Evolutionary conservation across 2,329 filamentous ascomycete genomes (phyloP).

Genomic region (Penicillium italicum): DNA sequence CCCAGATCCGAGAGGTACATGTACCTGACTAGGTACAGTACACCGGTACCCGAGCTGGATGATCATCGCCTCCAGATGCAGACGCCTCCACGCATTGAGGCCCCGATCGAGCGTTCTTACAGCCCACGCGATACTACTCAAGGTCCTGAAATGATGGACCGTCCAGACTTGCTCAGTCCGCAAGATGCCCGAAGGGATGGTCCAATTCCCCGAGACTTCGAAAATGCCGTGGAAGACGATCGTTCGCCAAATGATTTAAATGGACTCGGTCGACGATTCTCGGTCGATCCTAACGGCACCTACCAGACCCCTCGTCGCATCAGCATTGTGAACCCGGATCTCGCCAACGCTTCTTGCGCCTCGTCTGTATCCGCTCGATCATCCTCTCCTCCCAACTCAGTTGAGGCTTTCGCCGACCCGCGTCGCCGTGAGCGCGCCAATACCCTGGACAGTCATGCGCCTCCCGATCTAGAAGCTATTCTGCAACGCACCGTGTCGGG

Average conservation of each 20-base stretch:
- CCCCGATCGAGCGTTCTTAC: slow-evolving; percentile 37
- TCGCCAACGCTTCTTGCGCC: slow-evolving; percentile 42
- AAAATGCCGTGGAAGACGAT: slow-evolving; percentile 79
- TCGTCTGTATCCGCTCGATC: slow-evolving; percentile 61
- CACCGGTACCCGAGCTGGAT: slow-evolving; percentile 66
- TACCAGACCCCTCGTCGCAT: slow-evolving; percentile 33
- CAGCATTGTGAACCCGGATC: slow-evolving; percentile 39
- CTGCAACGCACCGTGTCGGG: slow-evolving; percentile 70
- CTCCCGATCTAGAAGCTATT: slow-evolving; percentile 55
- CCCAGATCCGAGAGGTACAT: slow-evolving; percentile 62
- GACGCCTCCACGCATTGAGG: slow-evolving; percentile 32
- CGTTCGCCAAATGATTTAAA: slow-evolving; percentile 36
- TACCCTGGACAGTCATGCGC: slow-evolving; percentile 59
- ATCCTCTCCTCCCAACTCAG: slow-evolving; percentile 87
- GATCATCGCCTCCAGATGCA: slow-evolving; percentile 67
- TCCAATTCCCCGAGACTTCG: slow-evolving; percentile 73
- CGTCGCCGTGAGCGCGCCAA: slow-evolving; percentile 75
- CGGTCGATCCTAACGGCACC: slow-evolving; percentile 41
- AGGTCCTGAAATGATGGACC: slow-evolving; percentile 49
- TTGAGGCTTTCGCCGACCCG: slow-evolving; percentile 93
- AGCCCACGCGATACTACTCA: slow-evolving; percentile 39
- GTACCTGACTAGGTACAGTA: slow-evolving; percentile 60
- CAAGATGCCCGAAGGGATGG: slow-evolving; percentile 46
- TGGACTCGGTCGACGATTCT: slow-evolving; percentile 37
- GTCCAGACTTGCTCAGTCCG: slow-evolving; percentile 46